Evolutionary conservation across 176 grass and related monocot genomes (phyloP), one percentile per base, ranked within the genome.

Genomic region (Carex myosuroides): DNA sequence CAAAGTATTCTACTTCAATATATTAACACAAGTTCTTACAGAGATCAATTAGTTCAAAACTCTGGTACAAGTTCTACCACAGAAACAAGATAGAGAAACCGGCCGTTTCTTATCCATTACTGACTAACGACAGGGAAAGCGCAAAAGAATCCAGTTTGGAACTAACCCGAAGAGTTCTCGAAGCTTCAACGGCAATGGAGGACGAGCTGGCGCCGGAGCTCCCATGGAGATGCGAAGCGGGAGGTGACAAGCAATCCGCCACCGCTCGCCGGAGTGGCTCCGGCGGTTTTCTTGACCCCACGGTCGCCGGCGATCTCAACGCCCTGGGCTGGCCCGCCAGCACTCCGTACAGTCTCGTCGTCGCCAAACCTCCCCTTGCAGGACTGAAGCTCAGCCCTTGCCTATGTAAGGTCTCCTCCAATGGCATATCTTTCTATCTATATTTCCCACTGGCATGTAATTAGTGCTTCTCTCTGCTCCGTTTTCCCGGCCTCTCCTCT

Each of bases 221-320:
- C 56, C 88, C 93, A 72, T 98, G 92, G 67, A 80, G 90, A 81
- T 93, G 93, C 11, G 89, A 81, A 2, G 96, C 83, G 50, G 89
- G 88, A 39, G 93, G 93, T 16, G 93, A 98, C 82, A 98, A 91
- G 87, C 96, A 98, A 82, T 98, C 96, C 39, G 89, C 96, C 80
- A 98, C 96, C 24, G 96, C 93, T 50, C 92, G 87, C 48, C 93
- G 87, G 16, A 98, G 89, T 39, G 96, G 93, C 87, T 98, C 96
- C 18, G 93, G 93, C 33, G 91, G 96, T 86, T 95, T 95, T 76
- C 86, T 92, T 13, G 70, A 13, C 22, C 80, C 64, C 39, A 69
- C 17, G 18, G 50, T 21, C 79, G 91, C 83, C 30, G 90, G 79
- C 74, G 91, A 87, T 14, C 73, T 75, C 8, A 86, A 82, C 63